These are phyloP conservation scores for Fusarium napiforme DNA, from an alignment of 2,329 filamentous ascomycete species.

Conservation along the genomic window DNA sequence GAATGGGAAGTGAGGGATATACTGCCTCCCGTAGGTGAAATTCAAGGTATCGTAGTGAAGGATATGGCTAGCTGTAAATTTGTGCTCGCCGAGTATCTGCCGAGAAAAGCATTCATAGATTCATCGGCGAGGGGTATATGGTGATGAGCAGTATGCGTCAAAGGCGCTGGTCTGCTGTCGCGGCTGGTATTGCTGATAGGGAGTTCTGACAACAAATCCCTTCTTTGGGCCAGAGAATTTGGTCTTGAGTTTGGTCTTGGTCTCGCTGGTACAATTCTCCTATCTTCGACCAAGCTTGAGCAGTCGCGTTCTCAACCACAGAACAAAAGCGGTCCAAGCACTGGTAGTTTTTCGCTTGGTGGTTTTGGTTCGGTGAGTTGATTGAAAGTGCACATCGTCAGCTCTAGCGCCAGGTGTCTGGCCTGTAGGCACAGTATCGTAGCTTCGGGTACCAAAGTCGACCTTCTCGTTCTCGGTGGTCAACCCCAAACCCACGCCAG, in stretches of 20 bases:
- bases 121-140: constrained; percentile 29
- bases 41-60: constrained; percentile 18
- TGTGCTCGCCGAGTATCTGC: constrained; percentile 7
- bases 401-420: constrained; percentile 47
- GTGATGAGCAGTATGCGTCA: constrained; percentile 20
- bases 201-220: constrained; percentile 19
- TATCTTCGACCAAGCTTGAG: constrained; percentile 56
- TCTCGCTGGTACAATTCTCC: constrained; percentile 39
- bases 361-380: constrained; percentile 55
- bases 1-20: constrained; percentile 15
- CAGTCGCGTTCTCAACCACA: constrained; percentile 70
- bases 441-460: constrained; percentile 58
- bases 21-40: constrained; percentile 20
- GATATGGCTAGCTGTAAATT: constrained; percentile 7
- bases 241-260: constrained; percentile 28
- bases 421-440: constrained; percentile 55
- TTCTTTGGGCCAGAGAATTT: constrained; percentile 19
- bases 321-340: constrained; percentile 71
- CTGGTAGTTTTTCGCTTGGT: constrained; percentile 70
- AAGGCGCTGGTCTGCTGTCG: constrained; percentile 5
- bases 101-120: constrained; percentile 3
- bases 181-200: constrained; percentile 20
- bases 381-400: constrained; percentile 58
- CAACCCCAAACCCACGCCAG: constrained; percentile 29
- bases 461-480: constrained; percentile 54